A percentile compares a stretch with the other conserved stretches of the same genome.
phyloP scores from a whole-genome alignment of 805 yeast genomes.

The Candida coquimbonensis region DNA sequence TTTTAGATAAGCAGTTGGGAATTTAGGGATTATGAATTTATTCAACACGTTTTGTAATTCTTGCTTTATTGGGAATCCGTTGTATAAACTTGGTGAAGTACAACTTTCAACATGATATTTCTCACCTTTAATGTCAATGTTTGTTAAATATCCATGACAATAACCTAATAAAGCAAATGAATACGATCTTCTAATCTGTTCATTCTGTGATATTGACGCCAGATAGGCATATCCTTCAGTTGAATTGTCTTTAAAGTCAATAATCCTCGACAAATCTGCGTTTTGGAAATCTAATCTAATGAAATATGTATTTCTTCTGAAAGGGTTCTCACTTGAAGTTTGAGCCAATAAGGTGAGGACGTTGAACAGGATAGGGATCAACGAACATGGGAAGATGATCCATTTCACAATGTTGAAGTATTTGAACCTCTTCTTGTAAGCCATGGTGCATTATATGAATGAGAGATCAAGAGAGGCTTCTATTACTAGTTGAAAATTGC shows the following conservation, averaged over 20 bases:
- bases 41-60: background rate
- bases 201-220: background rate
- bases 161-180: constrained; percentile 5
- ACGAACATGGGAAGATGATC: constrained; percentile 4
- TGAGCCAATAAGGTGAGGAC: background rate
- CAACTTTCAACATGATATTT: background rate
- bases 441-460: background rate
- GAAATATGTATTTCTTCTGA: constrained; percentile 2
- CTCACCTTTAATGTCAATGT: background rate
- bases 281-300: constrained; percentile 5
- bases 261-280: constrained; percentile 1
- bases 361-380: constrained; percentile 5
- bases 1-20: constrained; percentile 1
- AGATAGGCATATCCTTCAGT: background rate
- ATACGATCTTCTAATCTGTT: background rate
- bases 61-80: constrained; percentile 1
- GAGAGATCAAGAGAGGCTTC: no score
- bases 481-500: no score
- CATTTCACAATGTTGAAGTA: constrained; percentile 6
- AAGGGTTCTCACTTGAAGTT: background rate
- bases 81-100: background rate
- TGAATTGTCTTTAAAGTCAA: background rate
- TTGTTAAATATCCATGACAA: constrained; percentile 3
- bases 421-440: background rate
- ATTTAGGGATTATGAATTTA: background rate